phyloP scores from a whole-genome alignment of 2,329 filamentous ascomycete genomes.

The Leptographium radiaticola region DNA sequence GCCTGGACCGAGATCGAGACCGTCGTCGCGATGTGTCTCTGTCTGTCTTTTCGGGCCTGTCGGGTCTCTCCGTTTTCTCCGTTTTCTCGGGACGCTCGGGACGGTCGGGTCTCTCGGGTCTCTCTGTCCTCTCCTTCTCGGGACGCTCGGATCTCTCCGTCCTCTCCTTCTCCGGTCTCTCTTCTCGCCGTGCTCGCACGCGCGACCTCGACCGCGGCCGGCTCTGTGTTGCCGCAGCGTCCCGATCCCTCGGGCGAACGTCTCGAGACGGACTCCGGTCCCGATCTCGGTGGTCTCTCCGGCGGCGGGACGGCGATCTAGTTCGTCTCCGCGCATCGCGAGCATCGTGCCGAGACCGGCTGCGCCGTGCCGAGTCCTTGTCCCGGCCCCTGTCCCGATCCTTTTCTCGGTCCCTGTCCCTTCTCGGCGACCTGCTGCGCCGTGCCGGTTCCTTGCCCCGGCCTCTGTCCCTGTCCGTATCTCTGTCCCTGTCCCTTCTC shows the following conservation, averaged over 20 bases:
- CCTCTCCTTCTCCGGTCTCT: not conserved
- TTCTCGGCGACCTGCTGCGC: constrained; percentile 4
- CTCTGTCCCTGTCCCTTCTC: too few species aligned
- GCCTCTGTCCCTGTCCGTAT: not conserved
- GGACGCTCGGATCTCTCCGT: not conserved
- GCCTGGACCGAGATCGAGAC: constrained; percentile 2
- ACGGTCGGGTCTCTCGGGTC: not conserved
- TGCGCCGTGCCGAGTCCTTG: not conserved
- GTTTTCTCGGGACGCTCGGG: not conserved
- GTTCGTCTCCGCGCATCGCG: constrained; percentile 2
- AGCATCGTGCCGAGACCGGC: not conserved
- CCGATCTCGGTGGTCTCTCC: constrained; percentile 5
- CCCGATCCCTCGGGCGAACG: not conserved
- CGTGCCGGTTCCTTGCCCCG: not conserved
- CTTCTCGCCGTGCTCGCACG: not conserved
- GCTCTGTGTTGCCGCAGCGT: not conserved
- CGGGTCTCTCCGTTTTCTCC: not conserved
- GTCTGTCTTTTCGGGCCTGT: too few species aligned
- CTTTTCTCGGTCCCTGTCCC: not conserved
- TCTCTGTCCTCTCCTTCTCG: not conserved
- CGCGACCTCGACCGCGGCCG: constrained; percentile 6
- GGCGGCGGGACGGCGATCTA: constrained; percentile 7
- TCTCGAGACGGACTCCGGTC: constrained; percentile 5
- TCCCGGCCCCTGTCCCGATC: not conserved
- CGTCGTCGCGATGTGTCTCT: not conserved